Evolutionary conservation across 177 flowering plant genomes (phyloP), one percentile per base, ranked within the genome.

Genomic region (Vitis hybrid): DNA sequence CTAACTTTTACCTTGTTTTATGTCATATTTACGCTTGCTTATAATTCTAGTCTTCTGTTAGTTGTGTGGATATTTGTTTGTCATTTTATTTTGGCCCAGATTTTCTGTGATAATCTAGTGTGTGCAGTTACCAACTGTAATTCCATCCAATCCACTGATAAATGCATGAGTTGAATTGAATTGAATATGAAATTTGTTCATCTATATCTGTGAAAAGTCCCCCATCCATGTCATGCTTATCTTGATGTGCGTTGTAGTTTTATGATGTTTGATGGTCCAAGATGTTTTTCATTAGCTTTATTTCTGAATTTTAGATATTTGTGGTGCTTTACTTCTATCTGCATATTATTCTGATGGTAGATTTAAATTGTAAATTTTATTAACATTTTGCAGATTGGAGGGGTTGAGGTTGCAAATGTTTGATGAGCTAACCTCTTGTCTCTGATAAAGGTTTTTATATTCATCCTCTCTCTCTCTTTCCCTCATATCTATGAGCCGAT

Each of bases 391-490:
- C 75, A 46, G 65, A 49, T 69, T 56, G 35, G 46, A 50, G 20
- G 52, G 0, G 21, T 59, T 72, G 32, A 60, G 60, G 24, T 30
- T 41, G 24, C 61, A 49, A 50, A 64, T 51, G 68, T 57, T 63
- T 50, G 60, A 62, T 14, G n/a, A 24, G 59, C 56, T 11, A 48
- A 60, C 52, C 30, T 14, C 63, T 59, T 61, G 53, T 13, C 14
- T 24, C 61, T 12, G 64, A 72, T 72, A 73, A 69, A 72, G 75
- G 75, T 76, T 48, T 11, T 6, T 66, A 21, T 46, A 32, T 9
- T 12, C 54, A 10, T 64, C 5, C 20, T n/a, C 32, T 15, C 27
- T 9, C 11, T 24, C 17, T 58, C 3, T 60, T 5, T 53, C 14
- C 2, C 46, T 41, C 9, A 6, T 20, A 14, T 13, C 7, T 32